Evolutionary conservation across 129 eudicot genomes (phyloP), one percentile per base, ranked within the genome.

Genomic region (Dittrichia graveolens): DNA sequence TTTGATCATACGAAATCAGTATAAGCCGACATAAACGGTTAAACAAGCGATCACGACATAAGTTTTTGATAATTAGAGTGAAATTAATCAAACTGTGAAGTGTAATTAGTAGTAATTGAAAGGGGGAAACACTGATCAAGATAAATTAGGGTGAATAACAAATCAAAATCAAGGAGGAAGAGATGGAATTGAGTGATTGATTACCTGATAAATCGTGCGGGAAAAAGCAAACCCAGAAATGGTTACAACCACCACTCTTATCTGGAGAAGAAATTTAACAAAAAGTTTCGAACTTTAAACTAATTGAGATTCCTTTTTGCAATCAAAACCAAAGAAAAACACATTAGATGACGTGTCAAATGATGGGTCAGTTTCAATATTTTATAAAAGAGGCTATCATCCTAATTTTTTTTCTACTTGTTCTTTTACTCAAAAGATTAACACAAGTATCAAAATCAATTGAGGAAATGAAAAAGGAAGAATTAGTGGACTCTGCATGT

Each of bases 141-240:
- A 47, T 11, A 65, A 10, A 65, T 9, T 65, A 54, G 55, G 45
- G 43, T 15, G 40, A 63, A 43, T 43, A 43, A 63, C 14, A 63
- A 16, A 63, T 40, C 49, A 63, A 63, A 69, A 69, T 5, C 4
- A 47, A 47, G 45, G 49, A 68, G 57, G 18, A 41, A n/a, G 54
- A 24, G 66, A 43, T 55, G 56, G 14, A 60, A 59, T 60, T 71
- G 35, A 12, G 56, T 37, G 58, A 6, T 3, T 53, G 35, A 19
- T 73, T 73, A 73, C 78, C 78, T 60, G 61, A 61, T 64, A 48
- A 73, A 73, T 60, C 48, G 61, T 73, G 78, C 61, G 78, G 61
- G 78, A 61, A 61, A 41, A 55, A 12, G 52, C 12, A 55, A 55
- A 70, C 42, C 18, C n/a, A 56, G 13, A 8, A 47, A 73, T 61